phyloP scores from a whole-genome alignment of 257 asterid species.

The Penstemon newberryi region DNA sequence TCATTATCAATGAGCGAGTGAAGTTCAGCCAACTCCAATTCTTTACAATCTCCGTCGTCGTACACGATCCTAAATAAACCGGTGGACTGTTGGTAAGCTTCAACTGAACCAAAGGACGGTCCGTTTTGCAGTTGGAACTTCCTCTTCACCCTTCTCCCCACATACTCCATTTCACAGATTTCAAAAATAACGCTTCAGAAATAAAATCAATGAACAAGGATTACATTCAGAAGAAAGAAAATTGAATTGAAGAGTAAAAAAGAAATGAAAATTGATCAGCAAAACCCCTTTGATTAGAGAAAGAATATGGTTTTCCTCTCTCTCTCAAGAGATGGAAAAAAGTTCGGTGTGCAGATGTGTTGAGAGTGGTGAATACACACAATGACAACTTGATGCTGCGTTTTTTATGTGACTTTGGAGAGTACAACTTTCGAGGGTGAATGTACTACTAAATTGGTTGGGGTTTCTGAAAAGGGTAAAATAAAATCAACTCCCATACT shows the following conservation, averaged over 20 bases:
- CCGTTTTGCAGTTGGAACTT: constrained; percentile 46
- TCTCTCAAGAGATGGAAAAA: constrained; percentile 41
- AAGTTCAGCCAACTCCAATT: constrained; percentile 46
- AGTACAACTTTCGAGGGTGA: constrained; percentile 28
- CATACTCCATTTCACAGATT: constrained; percentile 54
- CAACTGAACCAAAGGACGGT: constrained; percentile 45
- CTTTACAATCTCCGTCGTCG: constrained; percentile 74
- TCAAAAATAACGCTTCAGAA: constrained; percentile 18
- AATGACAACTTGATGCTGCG: constrained; percentile 27
- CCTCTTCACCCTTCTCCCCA: constrained; percentile 70
- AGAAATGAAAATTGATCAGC: constrained; percentile 29
- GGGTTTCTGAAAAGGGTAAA: not conserved
- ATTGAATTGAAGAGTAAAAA: not conserved
- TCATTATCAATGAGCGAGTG: constrained; percentile 19
- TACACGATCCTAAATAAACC: constrained; percentile 58
- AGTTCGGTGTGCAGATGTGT: constrained; percentile 39
- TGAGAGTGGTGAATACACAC: constrained; percentile 33
- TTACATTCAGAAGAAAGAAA: not conserved
- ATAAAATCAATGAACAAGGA: not conserved
- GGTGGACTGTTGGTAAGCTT: constrained; percentile 46
- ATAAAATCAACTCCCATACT: too few species aligned
- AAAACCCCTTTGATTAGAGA: constrained; percentile 30
- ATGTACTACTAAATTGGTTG: constrained; percentile 26
- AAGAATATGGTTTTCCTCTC: constrained; percentile 27
- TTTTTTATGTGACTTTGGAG: constrained; percentile 16